Percentiles rank a stretch among this genome's conserved stretches.
phyloP scores from a whole-genome alignment of 2,329 filamentous ascomycete genomes.

The Curvularia lunata region DNA sequence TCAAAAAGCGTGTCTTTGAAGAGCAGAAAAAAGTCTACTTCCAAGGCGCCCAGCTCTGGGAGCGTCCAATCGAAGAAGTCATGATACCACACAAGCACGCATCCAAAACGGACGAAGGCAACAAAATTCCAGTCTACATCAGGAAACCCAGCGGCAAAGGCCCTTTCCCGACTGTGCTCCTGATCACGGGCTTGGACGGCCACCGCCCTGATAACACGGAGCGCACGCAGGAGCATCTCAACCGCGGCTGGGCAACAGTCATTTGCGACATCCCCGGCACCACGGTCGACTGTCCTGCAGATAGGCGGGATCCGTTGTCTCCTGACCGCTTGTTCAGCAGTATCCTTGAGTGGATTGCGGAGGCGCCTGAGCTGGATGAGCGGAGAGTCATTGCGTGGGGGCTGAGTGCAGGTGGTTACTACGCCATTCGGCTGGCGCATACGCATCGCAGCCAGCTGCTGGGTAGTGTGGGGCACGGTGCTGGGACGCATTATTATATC shows the following conservation, averaged over 20 bases:
- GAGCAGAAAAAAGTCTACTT: conserved; percentile 69
- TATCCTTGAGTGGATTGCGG: conserved; percentile 59
- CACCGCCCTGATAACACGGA: conserved; percentile 59
- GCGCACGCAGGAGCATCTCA: conserved; percentile 55
- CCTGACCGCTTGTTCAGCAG: conserved; percentile 61
- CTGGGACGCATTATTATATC: conserved; percentile 65
- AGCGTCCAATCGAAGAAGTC: conserved; percentile 65
- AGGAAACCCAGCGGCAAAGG: conserved; percentile 57
- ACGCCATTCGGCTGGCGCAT: conserved; percentile 63
- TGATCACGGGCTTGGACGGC: conserved; percentile 64
- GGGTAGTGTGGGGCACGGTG: conserved; percentile 60
- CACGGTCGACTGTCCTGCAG: conserved; percentile 59
- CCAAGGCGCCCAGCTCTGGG: conserved; percentile 55
- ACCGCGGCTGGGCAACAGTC: conserved; percentile 57
- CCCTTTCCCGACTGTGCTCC: conserved; percentile 58
- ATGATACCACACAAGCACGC: conserved; percentile 63
- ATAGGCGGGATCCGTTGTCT: conserved; percentile 54
- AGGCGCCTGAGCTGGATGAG: conserved; percentile 55
- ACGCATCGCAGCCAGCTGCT: conserved; percentile 58
- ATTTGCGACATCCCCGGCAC: conserved; percentile 64
- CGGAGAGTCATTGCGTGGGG: conserved; percentile 60
- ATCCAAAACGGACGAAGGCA: conserved; percentile 57
- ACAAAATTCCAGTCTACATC: conserved; percentile 68
- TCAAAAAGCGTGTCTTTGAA: conserved; percentile 67
- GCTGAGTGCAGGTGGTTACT: conserved; percentile 64